Evolutionary conservation across 2,329 filamentous ascomycete genomes (phyloP).

Genomic region (Macrophomina tecta): DNA sequence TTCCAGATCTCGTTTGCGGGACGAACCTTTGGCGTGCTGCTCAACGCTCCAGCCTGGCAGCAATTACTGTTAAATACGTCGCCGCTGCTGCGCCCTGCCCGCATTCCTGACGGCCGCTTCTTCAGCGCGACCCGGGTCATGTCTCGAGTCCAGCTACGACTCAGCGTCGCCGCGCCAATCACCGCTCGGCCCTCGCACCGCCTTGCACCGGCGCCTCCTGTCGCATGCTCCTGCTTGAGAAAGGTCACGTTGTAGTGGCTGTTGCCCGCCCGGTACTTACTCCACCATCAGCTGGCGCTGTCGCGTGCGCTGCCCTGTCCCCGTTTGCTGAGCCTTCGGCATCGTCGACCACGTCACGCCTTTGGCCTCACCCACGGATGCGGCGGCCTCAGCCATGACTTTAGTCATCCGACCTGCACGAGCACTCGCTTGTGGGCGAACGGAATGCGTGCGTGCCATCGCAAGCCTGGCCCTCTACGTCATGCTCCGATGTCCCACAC

Average conservation of each 20-base stretch:
- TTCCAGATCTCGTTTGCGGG: constrained; percentile 25
- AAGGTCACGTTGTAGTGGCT: constrained; percentile 24
- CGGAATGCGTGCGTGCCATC: not conserved
- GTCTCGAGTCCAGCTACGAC: constrained; percentile 20
- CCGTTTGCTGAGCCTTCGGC: not conserved
- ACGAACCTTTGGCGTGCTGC: constrained; percentile 14
- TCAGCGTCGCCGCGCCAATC: constrained; percentile 13
- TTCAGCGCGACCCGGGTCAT: constrained; percentile 21
- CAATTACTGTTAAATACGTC: constrained; percentile 9
- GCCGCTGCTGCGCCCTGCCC: not conserved
- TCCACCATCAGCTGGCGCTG: constrained; percentile 24
- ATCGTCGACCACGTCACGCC: constrained; percentile 13
- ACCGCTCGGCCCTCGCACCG: constrained; percentile 21
- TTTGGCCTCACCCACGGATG: not conserved
- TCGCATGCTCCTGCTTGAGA: constrained; percentile 22
- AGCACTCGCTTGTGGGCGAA: not conserved
- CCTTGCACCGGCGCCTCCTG: constrained; percentile 23
- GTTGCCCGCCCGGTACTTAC: constrained; percentile 9
- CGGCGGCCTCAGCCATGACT: not conserved
- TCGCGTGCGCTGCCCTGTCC: constrained; percentile 8
- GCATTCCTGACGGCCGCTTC: constrained; percentile 20
- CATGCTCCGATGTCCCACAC: constrained; percentile 6
- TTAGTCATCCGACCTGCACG: constrained; percentile 3
- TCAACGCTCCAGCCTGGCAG: constrained; percentile 10
- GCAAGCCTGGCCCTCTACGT: not conserved